Percentiles rank a stretch among this genome's conserved stretches.
phyloP scores from a whole-genome alignment of 1,284 basidiomycete species.

The Agaricales sp. region DNA sequence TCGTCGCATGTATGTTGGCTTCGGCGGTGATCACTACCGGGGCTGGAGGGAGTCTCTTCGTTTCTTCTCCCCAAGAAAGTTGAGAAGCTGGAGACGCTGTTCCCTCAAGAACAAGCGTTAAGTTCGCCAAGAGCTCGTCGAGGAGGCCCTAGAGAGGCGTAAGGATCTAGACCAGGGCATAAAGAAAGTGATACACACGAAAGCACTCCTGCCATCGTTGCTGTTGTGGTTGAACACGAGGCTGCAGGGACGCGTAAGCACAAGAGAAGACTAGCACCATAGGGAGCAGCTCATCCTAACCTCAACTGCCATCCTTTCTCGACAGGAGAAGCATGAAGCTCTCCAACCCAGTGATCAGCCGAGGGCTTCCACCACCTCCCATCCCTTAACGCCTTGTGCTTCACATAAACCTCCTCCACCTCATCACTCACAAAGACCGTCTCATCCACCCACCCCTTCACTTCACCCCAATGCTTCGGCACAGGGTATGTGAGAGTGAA shows the following conservation, averaged over 20 bases:
- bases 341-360: slow-evolving; percentile 4
- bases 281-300: no score
- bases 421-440: slow-evolving; percentile 9
- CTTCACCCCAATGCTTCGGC: slow-evolving; percentile 5
- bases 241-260: neutral
- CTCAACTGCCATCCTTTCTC: slow-evolving; percentile 8
- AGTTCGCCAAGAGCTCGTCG: neutral
- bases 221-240: neutral
- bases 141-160: no score
- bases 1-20: no score
- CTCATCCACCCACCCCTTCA: slow-evolving; percentile 7
- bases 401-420: slow-evolving; percentile 4
- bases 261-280: no score
- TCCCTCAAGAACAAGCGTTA: neutral
- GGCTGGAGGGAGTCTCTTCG: neutral
- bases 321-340: slow-evolving; percentile 9
- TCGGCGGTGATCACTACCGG: neutral
- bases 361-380: slow-evolving; percentile 6
- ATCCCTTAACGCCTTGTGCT: slow-evolving; percentile 7
- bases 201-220: neutral
- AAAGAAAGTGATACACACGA: neutral
- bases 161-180: no score
- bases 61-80: neutral
- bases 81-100: neutral
- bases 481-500: slow-evolving; percentile 8